Conservation (phyloP, 768 basidiomycete genomes). For the Gelatoporia subvermispora region DNA sequence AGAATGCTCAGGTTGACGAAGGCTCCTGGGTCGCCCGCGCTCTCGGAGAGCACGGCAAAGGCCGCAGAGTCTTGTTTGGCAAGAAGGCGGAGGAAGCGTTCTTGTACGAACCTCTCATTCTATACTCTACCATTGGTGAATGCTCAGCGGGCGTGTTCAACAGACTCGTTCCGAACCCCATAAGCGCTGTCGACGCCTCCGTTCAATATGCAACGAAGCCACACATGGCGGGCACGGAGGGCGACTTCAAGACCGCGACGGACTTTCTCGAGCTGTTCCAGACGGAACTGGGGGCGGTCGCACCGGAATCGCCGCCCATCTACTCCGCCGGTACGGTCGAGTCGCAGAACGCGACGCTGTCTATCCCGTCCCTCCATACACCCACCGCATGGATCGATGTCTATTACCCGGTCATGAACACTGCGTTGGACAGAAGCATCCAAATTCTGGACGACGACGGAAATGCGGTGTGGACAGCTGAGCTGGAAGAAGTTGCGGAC, state of each 20-base stretch:
- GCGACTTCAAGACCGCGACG: slow-evolving; percentile 59
- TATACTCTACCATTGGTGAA: neutral
- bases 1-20: slow-evolving; percentile 6
- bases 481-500: slow-evolving; percentile 71
- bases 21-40: slow-evolving; percentile 15
- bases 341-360: slow-evolving; percentile 65
- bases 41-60: slow-evolving; percentile 8
- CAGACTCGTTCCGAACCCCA: slow-evolving; percentile 48
- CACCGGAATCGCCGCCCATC: slow-evolving; percentile 44
- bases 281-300: slow-evolving; percentile 49
- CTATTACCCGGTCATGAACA: slow-evolving; percentile 88
- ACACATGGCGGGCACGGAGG: slow-evolving; percentile 55
- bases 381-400: slow-evolving; percentile 79
- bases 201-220: slow-evolving; percentile 48
- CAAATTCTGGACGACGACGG: slow-evolving; percentile 60
- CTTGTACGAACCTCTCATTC: slow-evolving; percentile 29
- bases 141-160: neutral
- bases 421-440: slow-evolving; percentile 61
- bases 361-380: slow-evolving; percentile 35
- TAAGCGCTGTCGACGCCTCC: slow-evolving; percentile 46
- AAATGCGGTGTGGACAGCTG: slow-evolving; percentile 57
- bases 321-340: slow-evolving; percentile 65
- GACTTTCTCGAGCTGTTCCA: slow-evolving; percentile 66
- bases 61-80: slow-evolving; percentile 24
- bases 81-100: slow-evolving; percentile 40